These are phyloP conservation scores for Letharia columbiana DNA, from an alignment of 495 filamentous ascomycete species.

Conservation along the genomic window DNA sequence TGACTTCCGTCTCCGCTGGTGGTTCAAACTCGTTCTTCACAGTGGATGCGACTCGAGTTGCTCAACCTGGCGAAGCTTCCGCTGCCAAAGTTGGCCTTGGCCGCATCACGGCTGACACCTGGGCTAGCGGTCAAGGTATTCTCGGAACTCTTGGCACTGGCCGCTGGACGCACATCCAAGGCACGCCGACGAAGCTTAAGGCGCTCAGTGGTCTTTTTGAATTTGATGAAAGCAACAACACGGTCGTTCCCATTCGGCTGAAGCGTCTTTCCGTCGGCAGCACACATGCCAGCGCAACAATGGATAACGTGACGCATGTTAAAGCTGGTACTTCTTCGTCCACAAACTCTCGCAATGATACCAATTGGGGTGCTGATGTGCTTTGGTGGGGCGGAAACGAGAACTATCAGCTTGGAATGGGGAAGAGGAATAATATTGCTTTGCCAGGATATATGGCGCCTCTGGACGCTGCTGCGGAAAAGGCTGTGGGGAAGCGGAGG, in stretches of 20 bases:
- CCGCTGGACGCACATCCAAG: slow-evolving; percentile 83
- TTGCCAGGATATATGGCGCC: slow-evolving; percentile 71
- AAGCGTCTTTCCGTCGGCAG: slow-evolving; percentile 61
- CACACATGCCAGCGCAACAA: slow-evolving; percentile 68
- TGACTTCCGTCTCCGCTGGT: slow-evolving; percentile 72
- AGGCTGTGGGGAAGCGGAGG: slow-evolving; percentile 40
- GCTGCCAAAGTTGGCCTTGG: slow-evolving; percentile 36
- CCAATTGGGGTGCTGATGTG: slow-evolving; percentile 76
- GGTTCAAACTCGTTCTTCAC: slow-evolving; percentile 80
- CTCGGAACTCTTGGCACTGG: slow-evolving; percentile 75
- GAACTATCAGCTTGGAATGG: slow-evolving; percentile 83
- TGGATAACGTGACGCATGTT: slow-evolving; percentile 68
- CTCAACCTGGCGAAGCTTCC: slow-evolving; percentile 40
- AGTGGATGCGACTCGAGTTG: slow-evolving; percentile 60
- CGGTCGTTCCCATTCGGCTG: slow-evolving; percentile 67
- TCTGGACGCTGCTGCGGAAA: slow-evolving; percentile 47
- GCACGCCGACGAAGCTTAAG: slow-evolving; percentile 72
- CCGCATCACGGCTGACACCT: slow-evolving; percentile 62
- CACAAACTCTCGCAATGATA: slow-evolving; percentile 49
- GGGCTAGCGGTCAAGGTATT: slow-evolving; percentile 79
- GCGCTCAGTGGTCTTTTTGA: slow-evolving; percentile 72
- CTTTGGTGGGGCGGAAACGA: slow-evolving; percentile 95
- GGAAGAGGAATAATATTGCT: slow-evolving; percentile 70
- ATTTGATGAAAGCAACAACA: slow-evolving; percentile 64
- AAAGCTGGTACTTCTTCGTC: slow-evolving; percentile 38